phyloP scores from a whole-genome alignment of 176 grass and related monocot species.

The Sorghum bicolor region Sorghum_bicolor_NCBIv3 NC_012875.2:43953501-43954000 shows the following conservation, averaged over 20 bases:
- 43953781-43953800: neutral
- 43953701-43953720: neutral
- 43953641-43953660: neutral
- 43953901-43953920: too few relatives aligned
- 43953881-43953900: too few relatives aligned
- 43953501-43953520: neutral
- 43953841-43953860: too few relatives aligned
- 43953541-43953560: neutral
- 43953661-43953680: neutral
- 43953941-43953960: too few relatives aligned
- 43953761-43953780: neutral
- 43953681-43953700: neutral
- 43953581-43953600: neutral
- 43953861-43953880: too few relatives aligned
- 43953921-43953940: too few relatives aligned
- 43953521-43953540: neutral
- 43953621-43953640: neutral
- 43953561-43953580: constrained; percentile 4
- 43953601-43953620: neutral
- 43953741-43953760: neutral
- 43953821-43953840: too few relatives aligned
- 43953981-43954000: too few relatives aligned
- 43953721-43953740: neutral
- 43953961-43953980: too few relatives aligned
- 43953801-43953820: neutral